phyloP scores from a whole-genome alignment of 805 yeast species.

The Lachancea nothofagi region DNA sequence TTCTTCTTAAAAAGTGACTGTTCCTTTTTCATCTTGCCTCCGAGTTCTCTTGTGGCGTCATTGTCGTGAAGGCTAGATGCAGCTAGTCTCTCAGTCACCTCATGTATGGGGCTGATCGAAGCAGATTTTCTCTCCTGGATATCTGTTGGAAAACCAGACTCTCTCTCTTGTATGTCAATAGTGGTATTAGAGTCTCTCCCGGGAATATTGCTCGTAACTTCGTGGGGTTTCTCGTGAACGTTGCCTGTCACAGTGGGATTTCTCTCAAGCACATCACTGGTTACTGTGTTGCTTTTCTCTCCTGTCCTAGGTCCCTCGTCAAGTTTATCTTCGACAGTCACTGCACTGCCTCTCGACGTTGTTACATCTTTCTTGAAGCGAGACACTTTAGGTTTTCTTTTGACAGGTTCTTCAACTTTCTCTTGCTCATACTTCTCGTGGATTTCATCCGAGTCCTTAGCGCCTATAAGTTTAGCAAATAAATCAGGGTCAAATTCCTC shows the following conservation, averaged over 20 bases:
- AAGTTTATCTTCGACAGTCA: not conserved
- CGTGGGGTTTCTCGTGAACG: too few species aligned
- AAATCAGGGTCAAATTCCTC: conserved; percentile 31
- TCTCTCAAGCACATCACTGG: too few species aligned
- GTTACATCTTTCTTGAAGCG: conserved; percentile 28
- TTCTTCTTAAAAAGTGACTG: conserved; percentile 1
- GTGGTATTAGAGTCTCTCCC: too few species aligned
- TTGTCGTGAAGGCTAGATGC: not conserved
- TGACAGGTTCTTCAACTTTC: conserved; percentile 8
- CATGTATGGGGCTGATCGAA: not conserved
- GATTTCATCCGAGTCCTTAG: conserved; percentile 27
- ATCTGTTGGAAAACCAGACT: not conserved
- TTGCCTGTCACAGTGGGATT: conserved; percentile 1
- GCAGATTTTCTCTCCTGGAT: not conserved
- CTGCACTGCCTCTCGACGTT: not conserved
- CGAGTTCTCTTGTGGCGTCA: not conserved
- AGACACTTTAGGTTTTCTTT: conserved; percentile 23
- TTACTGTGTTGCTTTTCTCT: too few species aligned
- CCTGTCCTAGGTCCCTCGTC: not conserved
- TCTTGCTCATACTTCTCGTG: conserved; percentile 25
- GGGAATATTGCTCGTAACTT: too few species aligned
- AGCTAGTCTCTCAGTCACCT: not conserved
- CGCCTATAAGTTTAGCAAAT: conserved; percentile 31
- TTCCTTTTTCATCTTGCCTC: not conserved
- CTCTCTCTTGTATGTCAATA: too few species aligned